Percentiles rank a stretch among this genome's conserved stretches.
These are phyloP conservation scores for Diaporthe vaccinii DNA, from an alignment of 2,329 filamentous ascomycete species.

Conservation along the genomic window DNA sequence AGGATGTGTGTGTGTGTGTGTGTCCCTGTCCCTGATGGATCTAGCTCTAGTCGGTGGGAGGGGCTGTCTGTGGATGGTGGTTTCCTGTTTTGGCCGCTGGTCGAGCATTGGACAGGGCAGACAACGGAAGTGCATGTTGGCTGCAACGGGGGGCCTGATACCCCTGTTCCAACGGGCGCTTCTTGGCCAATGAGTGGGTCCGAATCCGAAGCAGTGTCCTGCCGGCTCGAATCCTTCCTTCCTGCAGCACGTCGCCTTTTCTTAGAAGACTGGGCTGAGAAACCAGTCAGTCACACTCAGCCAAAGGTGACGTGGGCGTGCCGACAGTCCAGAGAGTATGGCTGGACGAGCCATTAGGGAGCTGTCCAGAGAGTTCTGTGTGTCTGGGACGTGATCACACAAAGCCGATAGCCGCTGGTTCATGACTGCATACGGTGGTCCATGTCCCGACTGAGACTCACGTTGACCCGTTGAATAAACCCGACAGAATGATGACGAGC, in stretches of 20 bases:
- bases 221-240: neutral
- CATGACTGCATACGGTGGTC: neutral
- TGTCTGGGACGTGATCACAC: neutral
- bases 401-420: neutral
- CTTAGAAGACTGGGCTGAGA: neutral
- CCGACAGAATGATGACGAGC: neutral
- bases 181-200: neutral
- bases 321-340: too few species aligned
- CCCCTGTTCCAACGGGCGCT: constrained; percentile 19
- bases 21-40: neutral
- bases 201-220: neutral
- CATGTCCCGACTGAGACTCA: neutral
- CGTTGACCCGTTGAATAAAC: neutral
- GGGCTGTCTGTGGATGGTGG: neutral
- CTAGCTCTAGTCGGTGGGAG: neutral
- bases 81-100: neutral
- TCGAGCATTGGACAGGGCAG: neutral
- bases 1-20: neutral
- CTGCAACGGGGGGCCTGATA: neutral
- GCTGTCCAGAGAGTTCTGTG: neutral
- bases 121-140: constrained; percentile 27
- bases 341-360: neutral
- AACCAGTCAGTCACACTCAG: neutral
- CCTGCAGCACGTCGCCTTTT: neutral
- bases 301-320: neutral